Evolutionary conservation across 768 basidiomycete genomes (phyloP).

Genomic region (Roridomyces roridus): DNA sequence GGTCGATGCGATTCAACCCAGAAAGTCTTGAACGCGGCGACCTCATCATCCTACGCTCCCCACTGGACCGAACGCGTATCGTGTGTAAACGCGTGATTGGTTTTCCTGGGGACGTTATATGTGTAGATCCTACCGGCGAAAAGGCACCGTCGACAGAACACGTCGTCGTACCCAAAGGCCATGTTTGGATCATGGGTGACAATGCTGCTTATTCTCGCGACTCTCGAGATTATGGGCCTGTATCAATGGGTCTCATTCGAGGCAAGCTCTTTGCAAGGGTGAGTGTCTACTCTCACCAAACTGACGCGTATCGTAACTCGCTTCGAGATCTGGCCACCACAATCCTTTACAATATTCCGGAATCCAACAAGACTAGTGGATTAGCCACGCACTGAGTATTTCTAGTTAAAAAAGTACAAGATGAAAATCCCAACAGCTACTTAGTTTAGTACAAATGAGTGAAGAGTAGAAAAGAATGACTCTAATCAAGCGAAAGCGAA

Average conservation of each 20-base stretch:
- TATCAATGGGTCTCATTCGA: constrained; percentile 80
- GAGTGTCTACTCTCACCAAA: constrained; percentile 26
- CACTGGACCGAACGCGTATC: constrained; percentile 64
- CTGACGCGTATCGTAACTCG: neutral
- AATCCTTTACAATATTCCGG: constrained; percentile 45
- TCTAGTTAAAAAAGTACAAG: constrained; percentile 20
- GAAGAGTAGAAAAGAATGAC: no score
- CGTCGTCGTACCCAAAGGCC: constrained; percentile 80
- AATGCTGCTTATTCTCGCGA: constrained; percentile 85
- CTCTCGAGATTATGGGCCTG: constrained; percentile 92
- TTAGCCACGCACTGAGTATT: constrained; percentile 25
- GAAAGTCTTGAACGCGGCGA: constrained; percentile 71
- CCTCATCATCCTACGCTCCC: constrained; percentile 74
- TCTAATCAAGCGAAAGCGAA: constrained; percentile 19
- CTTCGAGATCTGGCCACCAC: constrained; percentile 50
- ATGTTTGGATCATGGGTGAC: constrained; percentile 92
- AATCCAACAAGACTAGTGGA: constrained; percentile 49
- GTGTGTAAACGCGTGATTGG: constrained; percentile 93
- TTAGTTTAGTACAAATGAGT: no score
- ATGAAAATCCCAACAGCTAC: no score
- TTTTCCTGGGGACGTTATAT: constrained; percentile 86
- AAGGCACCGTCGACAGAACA: constrained; percentile 72
- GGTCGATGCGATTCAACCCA: constrained; percentile 59
- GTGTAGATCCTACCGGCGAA: constrained; percentile 83
- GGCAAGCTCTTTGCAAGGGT: constrained; percentile 74